Base-by-base conservation (phyloP, 257 asterid species). In the Penstemon davidsonii region DNA sequence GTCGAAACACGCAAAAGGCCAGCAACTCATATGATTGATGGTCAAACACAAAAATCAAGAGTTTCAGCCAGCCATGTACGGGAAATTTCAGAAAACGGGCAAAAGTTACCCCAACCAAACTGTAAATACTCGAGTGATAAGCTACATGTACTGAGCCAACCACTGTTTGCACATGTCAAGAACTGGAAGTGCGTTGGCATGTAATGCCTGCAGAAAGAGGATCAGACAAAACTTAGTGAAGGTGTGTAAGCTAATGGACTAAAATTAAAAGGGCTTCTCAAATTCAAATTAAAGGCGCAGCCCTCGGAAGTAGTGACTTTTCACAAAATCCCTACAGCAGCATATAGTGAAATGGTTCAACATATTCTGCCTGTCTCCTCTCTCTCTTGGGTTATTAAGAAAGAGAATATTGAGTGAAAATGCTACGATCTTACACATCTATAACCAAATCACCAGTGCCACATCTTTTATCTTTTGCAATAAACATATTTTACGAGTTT, bases 91-190 rank as follows among this genome's bases (percentile, higher is more conserved):
- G 45, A 10, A 18, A 4, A 37, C 8, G 61, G 65, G 66, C 78
- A 42, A 39, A 46, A 8, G 70, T 63, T 60, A 61, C 76, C 65
- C 66, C 75, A 79, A 66, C 54, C 54, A n/a, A 45, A 76, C 66
- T 58, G 50, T 45, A 53, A 65, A 44, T 66, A 63, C 64, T 70
- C 58, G 41, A 64, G 68, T 43, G 40, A 66, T 58, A 13, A 55
- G 62, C 83, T 84, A 92, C 96, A 90, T 92, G 81, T 90, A 92
- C 76, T 90, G 96, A 49, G 96, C 88, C 81, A 92, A 73, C 98
- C 98, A 92, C 71, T 92, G 98, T 73, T 90, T 90, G 87, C 98
- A 90, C 98, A 92, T 88, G 72, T 92, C 98, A 66, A 92, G 96
- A 82, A 92, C 98, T 51, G 97, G 96, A 72, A 90, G 93, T 64